Evolutionary conservation across 441 rosid genomes (phyloP), one percentile per base, ranked within the genome.

Genomic region (Rhodomyrtus psidioides): DNA sequence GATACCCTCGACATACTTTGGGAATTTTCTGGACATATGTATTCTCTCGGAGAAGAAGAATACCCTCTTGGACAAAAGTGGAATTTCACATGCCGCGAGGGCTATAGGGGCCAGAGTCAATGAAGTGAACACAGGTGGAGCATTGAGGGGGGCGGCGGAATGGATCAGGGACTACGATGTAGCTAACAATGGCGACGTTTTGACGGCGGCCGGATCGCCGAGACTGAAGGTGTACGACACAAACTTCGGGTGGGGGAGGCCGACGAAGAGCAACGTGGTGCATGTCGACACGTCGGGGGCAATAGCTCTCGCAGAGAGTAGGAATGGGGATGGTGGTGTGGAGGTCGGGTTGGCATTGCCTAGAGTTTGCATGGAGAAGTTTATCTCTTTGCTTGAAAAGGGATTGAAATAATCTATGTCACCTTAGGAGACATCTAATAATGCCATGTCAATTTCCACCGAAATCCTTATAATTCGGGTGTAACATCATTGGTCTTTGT

Each of bases 221-320:
- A 82, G 59, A 42, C 51, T 91, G 6, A 59, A 84, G 1, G 89
- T 83, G 6, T 91, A 90, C 55, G 92, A 91, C 7, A 90, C 87
- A 6, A 90, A 93, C 86, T 90, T 92, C 14, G 93, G 93, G 9
- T 93, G 94, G 93, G 92, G 94, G 24, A 92, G 70, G 83, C 91
- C 93, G 0, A 90, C 26, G 59, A 90, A 87, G 88, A 76, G 58
- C 51, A 88, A 89, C 70, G 19, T 88, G 34, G 88, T 57, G 39
- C 82, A 85, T 53, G n/a, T 81, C 3, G 87, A 56, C 51, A 51
- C 2, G 2, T n/a, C 46, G 1, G 26, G 85, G 19, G 27, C 54
- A 8, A n/a, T 86, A 9, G 65, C 75, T 42, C n/a, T 86, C 2
- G 51, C 27, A 3, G 85, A 86, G 55, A 53, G 83, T 49, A 65